Base-by-base conservation (phyloP, 768 basidiomycete species). In the Leccinum fibrillosum region DNA sequence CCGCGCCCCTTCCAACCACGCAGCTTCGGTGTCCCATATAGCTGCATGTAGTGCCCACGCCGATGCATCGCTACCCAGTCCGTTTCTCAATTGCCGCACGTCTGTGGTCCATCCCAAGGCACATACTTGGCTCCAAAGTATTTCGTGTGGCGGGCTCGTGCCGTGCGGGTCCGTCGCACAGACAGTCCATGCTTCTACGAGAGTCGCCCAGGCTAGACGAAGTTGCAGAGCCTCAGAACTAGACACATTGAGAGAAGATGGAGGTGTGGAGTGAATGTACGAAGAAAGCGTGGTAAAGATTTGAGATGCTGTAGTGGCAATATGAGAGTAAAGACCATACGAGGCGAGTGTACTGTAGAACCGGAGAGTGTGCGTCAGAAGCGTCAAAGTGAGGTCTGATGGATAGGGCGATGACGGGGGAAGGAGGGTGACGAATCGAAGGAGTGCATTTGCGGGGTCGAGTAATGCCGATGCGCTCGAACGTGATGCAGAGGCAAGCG, bases 81-180 rank as follows among this genome's bases (percentile, higher is more conserved):
- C 63, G 3, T 65, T 63, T 55, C 75, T 67, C 56, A 81, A 58
- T 49, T 74, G 75, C n/a, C 80, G 66, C 10, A 86, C 64, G 30
- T 88, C 85, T 0, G 78, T 77, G 17, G 75, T 78, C 90, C 93
- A 96, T 0, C 79, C 84, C 85, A 89, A 90, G 3, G 83, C 85
- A n/a, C 77, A 73, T 10, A 96, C 77, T 66, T 94, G 92, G 56
- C 87, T 91, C 95, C 96, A 98, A 8, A 89, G 73, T 51, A 98
- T 85, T 54, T 91, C 92, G 71, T 98, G 96, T 8, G 78, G 79
- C 0, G 93, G 93, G 3, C 86, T 89, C 7, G 93, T 95, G 56
- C 80, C 78, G 67, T 98, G 96, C 6, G 96, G 95, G 66, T 98
- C 90, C n/a, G 84, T 81, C 0, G 94, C 92, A 63, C 92, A 95